Evolutionary conservation across 2,329 filamentous ascomycete genomes (phyloP).

Genomic region (Sporothrix pseudoabietina): DNA sequence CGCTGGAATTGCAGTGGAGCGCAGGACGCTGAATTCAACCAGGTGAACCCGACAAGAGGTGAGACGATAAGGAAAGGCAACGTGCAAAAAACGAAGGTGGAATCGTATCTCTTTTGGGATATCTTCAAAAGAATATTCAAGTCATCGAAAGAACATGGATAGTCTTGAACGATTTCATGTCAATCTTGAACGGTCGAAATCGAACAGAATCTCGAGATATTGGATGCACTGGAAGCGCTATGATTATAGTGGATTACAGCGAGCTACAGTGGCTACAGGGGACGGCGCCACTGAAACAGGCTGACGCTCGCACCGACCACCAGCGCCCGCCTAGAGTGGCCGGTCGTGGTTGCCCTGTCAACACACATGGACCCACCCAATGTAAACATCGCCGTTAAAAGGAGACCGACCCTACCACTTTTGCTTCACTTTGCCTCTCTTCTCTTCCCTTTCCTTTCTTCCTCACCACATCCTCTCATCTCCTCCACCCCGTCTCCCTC

Average conservation of each 20-base stretch:
- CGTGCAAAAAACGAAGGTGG: background rate
- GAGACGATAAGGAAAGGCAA: background rate
- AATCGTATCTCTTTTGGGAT: no score
- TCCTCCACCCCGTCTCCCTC: slow-evolving; percentile 29
- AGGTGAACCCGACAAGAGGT: background rate
- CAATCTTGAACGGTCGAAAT: background rate
- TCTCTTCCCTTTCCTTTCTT: slow-evolving; percentile 35
- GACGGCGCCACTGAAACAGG: slow-evolving; percentile 1
- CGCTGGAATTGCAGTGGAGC: slow-evolving; percentile 30
- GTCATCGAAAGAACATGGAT: background rate
- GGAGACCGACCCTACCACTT: slow-evolving; percentile 27
- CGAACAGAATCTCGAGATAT: background rate
- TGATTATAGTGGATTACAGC: background rate
- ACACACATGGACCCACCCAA: slow-evolving; percentile 21
- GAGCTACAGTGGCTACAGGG: slow-evolving; percentile 9
- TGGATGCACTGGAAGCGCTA: background rate
- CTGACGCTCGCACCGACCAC: slow-evolving; percentile 14
- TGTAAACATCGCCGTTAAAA: slow-evolving; percentile 37
- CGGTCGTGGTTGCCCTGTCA: slow-evolving; percentile 30
- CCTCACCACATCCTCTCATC: slow-evolving; percentile 35
- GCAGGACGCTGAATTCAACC: background rate
- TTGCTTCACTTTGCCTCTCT: slow-evolving; percentile 22
- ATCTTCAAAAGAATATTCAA: background rate
- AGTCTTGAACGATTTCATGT: background rate
- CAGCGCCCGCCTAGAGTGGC: background rate